A percentile compares a stretch with the other conserved stretches of the same genome.
Conservation (phyloP, 257 asterid species). For the Solanum virginianum region DNA sequence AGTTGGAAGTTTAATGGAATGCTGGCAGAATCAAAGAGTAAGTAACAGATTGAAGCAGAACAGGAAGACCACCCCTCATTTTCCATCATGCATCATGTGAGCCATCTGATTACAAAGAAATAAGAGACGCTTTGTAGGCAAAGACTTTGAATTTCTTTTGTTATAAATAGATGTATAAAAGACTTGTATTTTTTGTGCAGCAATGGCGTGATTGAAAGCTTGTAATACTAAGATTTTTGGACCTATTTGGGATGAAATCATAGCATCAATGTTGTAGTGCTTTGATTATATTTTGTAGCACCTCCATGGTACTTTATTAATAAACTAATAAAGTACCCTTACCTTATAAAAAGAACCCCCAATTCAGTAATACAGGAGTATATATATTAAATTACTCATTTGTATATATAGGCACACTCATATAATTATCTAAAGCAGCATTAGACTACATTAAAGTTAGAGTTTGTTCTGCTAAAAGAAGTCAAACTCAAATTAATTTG, state of each 20-base stretch:
- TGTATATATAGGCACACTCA: background rate
- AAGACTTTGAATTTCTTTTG: background rate
- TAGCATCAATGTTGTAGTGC: background rate
- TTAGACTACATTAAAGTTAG: background rate
- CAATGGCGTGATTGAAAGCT: background rate
- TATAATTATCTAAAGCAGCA: background rate
- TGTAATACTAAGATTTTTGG: background rate
- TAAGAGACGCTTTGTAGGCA: background rate
- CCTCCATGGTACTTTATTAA: background rate
- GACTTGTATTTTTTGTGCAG: background rate
- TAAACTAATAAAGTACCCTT: background rate
- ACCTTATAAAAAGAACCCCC: background rate
- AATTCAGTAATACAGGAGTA: background rate
- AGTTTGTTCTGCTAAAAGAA: background rate
- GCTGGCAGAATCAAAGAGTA: background rate
- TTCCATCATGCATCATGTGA: background rate
- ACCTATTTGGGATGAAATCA: background rate
- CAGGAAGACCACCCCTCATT: background rate
- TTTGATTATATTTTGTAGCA: background rate
- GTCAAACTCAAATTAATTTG: background rate
- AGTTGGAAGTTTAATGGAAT: background rate
- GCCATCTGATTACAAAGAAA: background rate
- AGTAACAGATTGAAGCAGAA: background rate
- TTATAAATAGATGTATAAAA: background rate
- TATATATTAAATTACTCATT: background rate